Conservation (phyloP, 2,329 filamentous ascomycete species). For the Blumeria graminis region DNA sequence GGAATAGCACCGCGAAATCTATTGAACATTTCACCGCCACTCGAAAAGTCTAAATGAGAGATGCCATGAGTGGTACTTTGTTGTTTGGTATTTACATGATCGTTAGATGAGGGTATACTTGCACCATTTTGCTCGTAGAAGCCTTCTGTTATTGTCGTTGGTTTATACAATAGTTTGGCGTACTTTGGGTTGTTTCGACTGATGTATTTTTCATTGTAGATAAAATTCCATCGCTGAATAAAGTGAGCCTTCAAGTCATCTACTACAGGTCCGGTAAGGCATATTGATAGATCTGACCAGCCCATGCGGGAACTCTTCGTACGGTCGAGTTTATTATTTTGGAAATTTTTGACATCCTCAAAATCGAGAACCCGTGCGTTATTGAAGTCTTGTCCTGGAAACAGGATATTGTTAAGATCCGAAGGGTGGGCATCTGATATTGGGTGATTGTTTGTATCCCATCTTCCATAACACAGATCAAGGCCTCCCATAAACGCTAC, state of each 20-base stretch:
- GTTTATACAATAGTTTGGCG: slow-evolving; percentile 5
- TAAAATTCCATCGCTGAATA: slow-evolving; percentile 74
- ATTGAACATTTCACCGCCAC: slow-evolving; percentile 3
- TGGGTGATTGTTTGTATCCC: slow-evolving; percentile 69
- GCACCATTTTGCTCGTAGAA: slow-evolving; percentile 11
- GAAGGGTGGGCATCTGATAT: slow-evolving; percentile 54
- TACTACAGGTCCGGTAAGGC: slow-evolving; percentile 49
- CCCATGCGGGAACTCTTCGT: slow-evolving; percentile 67
- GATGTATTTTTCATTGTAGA: slow-evolving; percentile 59
- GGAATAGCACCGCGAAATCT: slow-evolving; percentile 2
- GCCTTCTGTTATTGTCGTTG: slow-evolving; percentile 7
- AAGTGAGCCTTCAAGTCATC: slow-evolving; percentile 58
- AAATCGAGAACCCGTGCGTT: slow-evolving; percentile 72
- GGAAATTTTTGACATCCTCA: slow-evolving; percentile 47
- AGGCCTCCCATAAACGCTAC: slow-evolving; percentile 79
- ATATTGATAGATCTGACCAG: slow-evolving; percentile 72
- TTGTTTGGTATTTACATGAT: not conserved
- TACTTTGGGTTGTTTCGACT: slow-evolving; percentile 25
- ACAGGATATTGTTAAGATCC: slow-evolving; percentile 51
- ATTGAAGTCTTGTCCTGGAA: slow-evolving; percentile 83
- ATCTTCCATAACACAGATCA: slow-evolving; percentile 70
- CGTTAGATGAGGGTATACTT: slow-evolving; percentile 2
- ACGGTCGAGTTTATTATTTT: slow-evolving; percentile 69
- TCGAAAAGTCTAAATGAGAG: not conserved
- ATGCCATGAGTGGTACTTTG: not conserved